phyloP scores from a whole-genome alignment of 371 early-diverging fungal genomes.

The Rhizomucor miehei region DNA sequence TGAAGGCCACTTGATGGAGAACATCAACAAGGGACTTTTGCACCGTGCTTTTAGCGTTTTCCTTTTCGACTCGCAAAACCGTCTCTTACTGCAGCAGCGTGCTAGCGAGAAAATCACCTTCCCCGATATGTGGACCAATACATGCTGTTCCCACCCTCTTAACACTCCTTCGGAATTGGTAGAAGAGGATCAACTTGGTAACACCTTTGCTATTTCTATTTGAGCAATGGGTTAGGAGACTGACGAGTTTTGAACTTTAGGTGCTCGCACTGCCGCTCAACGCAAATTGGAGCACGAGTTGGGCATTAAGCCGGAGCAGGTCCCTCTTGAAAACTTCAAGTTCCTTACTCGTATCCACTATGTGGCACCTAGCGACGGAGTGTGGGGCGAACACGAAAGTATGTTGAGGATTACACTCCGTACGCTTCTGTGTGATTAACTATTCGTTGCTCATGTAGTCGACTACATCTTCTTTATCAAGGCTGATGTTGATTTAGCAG shows the following conservation, averaged over 20 bases:
- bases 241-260: constrained; percentile 12
- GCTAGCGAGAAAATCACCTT: constrained; percentile 97
- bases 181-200: constrained; percentile 75
- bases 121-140: constrained; percentile 95
- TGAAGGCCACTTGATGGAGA: constrained; percentile 86
- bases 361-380: constrained; percentile 88
- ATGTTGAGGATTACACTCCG: constrained; percentile 25
- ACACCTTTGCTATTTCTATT: not conserved
- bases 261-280: constrained; percentile 59
- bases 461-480: constrained; percentile 88
- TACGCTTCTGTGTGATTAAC: not conserved
- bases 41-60: constrained; percentile 98
- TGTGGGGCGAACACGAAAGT: constrained; percentile 97
- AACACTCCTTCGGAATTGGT: constrained; percentile 77
- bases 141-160: constrained; percentile 97
- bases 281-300: constrained; percentile 96
- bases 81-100: constrained; percentile 91
- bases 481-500: constrained; percentile 62
- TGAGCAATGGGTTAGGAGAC: not conserved
- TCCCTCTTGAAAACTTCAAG: constrained; percentile 79
- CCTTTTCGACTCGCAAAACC: constrained; percentile 78
- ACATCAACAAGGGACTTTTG: constrained; percentile 81
- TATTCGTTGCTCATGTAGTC: constrained; percentile 41
- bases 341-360: constrained; percentile 95
- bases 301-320: constrained; percentile 79